These are phyloP conservation scores for Calonectria hongkongensis DNA, from an alignment of 2,329 filamentous ascomycete species.

Conservation along the genomic window DNA sequence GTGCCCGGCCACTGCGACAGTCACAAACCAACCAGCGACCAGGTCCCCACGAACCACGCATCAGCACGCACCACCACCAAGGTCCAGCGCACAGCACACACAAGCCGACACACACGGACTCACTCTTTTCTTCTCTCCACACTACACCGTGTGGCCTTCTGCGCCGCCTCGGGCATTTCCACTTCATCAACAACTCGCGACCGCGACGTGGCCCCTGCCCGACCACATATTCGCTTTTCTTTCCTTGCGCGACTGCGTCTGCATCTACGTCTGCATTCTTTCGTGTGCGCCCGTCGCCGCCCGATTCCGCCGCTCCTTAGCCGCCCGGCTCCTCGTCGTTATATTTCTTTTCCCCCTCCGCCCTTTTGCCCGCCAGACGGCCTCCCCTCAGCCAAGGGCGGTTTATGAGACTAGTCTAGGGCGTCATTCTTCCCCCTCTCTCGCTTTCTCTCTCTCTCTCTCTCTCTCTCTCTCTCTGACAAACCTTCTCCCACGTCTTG, in stretches of 20 bases:
- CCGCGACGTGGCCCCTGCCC: slow-evolving; percentile 53
- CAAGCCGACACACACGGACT: slow-evolving; percentile 35
- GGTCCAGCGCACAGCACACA: slow-evolving; percentile 7
- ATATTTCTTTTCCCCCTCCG: slow-evolving; percentile 27
- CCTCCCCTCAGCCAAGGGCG: slow-evolving; percentile 28
- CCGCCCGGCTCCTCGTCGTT: slow-evolving; percentile 23
- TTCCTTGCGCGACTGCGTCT: slow-evolving; percentile 13
- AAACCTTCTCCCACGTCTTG: slow-evolving; percentile 30
- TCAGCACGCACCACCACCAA: slow-evolving; percentile 21
- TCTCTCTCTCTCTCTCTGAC: slow-evolving; percentile 22
- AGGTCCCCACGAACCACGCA: slow-evolving; percentile 27
- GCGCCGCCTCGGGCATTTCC: slow-evolving; percentile 23
- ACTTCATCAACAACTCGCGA: slow-evolving; percentile 41
- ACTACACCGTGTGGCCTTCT: slow-evolving; percentile 25
- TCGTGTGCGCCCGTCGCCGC: slow-evolving; percentile 19
- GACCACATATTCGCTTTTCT: slow-evolving; percentile 33
- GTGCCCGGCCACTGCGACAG: slow-evolving; percentile 11
- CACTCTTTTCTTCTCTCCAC: slow-evolving; percentile 18
- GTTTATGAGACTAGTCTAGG: slow-evolving; percentile 39
- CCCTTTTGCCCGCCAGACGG: slow-evolving; percentile 36
- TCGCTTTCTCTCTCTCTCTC: slow-evolving; percentile 23
- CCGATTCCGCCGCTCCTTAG: slow-evolving; percentile 21
- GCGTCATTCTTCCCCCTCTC: slow-evolving; percentile 35
- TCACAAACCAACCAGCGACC: slow-evolving; percentile 21
- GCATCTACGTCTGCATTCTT: slow-evolving; percentile 11